Evolutionary conservation across 148 eudicot genomes (phyloP).

Genomic region (Chenopodium suecicum): DNA sequence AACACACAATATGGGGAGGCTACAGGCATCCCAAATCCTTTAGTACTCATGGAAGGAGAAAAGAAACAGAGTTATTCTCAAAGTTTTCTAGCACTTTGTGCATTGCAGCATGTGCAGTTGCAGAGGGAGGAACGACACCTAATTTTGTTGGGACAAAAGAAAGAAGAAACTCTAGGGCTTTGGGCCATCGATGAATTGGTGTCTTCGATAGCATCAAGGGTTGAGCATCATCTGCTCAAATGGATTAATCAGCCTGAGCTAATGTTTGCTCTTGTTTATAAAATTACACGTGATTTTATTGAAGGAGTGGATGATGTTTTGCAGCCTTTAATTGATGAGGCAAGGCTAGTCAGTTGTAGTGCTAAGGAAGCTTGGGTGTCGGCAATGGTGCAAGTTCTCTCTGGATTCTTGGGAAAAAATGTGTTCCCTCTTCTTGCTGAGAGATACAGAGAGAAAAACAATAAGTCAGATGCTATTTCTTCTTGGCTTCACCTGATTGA

Average conservation of each 20-base stretch:
- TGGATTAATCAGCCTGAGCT: slow-evolving; percentile 51
- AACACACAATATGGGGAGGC: slow-evolving; percentile 21
- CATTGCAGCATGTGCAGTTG: slow-evolving; percentile 46
- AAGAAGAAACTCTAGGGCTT: slow-evolving; percentile 32
- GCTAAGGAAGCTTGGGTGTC: slow-evolving; percentile 61
- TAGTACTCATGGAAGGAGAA: slow-evolving; percentile 45
- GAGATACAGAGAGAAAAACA: slow-evolving; percentile 36
- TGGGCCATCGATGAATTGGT: slow-evolving; percentile 60
- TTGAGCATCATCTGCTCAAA: slow-evolving; percentile 49
- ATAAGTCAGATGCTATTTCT: slow-evolving; percentile 32
- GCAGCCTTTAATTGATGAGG: slow-evolving; percentile 57
- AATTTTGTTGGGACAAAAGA: slow-evolving; percentile 21
- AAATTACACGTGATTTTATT: slow-evolving; percentile 47
- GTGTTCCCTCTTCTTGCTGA: slow-evolving; percentile 39
- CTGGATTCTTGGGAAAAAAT: slow-evolving; percentile 37
- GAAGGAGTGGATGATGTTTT: slow-evolving; percentile 50
- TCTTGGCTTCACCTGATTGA: slow-evolving; percentile 55
- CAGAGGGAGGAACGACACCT: slow-evolving; percentile 37
- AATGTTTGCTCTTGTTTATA: slow-evolving; percentile 48
- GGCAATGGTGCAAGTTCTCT: slow-evolving; percentile 45
- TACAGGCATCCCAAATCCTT: slow-evolving; percentile 42
- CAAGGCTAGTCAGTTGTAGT: slow-evolving; percentile 46
- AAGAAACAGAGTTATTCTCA: slow-evolving; percentile 42
- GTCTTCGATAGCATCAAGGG: slow-evolving; percentile 46
- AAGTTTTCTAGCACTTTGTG: slow-evolving; percentile 52